Conservation (phyloP, 768 basidiomycete species). For the Postia placenta region DNA sequence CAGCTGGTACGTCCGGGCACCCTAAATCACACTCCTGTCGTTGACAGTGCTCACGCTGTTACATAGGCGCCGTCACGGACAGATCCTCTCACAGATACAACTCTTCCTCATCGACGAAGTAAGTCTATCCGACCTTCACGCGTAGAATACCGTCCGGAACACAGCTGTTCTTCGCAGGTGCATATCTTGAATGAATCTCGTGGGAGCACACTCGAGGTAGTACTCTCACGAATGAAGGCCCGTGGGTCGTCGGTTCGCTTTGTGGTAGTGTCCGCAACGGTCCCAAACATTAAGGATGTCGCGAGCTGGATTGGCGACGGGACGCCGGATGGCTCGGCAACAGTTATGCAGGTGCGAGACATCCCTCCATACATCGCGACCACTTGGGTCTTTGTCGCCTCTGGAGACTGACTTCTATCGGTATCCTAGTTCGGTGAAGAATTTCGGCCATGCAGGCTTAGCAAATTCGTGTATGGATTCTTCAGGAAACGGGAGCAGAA, state of each 20-base stretch:
- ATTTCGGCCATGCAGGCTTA: constrained; percentile 81
- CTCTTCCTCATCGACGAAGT: constrained; percentile 93
- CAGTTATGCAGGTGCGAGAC: constrained; percentile 57
- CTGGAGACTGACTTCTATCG: background rate
- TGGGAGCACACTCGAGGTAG: constrained; percentile 90
- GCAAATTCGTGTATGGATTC: constrained; percentile 67
- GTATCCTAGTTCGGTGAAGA: constrained; percentile 74
- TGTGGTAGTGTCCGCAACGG: constrained; percentile 87
- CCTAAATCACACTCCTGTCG: background rate
- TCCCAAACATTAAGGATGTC: constrained; percentile 89
- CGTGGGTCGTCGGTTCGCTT: constrained; percentile 70
- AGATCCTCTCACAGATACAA: constrained; percentile 62
- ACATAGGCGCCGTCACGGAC: constrained; percentile 53
- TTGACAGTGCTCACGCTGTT: constrained; percentile 1
- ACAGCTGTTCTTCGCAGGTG: constrained; percentile 43
- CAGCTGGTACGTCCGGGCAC: constrained; percentile 51
- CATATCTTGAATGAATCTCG: constrained; percentile 88
- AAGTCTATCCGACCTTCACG: constrained; percentile 7
- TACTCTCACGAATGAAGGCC: constrained; percentile 89
- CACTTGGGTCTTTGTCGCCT: background rate
- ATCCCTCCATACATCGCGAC: background rate
- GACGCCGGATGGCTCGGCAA: constrained; percentile 40
- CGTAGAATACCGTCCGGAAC: background rate
- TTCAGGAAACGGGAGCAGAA: constrained; percentile 58
- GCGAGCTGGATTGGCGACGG: constrained; percentile 76